Percentiles rank a stretch among this genome's conserved stretches.
Conservation (phyloP, 1,139 yeast species). For the Insectozyma bohioensis region DNA sequence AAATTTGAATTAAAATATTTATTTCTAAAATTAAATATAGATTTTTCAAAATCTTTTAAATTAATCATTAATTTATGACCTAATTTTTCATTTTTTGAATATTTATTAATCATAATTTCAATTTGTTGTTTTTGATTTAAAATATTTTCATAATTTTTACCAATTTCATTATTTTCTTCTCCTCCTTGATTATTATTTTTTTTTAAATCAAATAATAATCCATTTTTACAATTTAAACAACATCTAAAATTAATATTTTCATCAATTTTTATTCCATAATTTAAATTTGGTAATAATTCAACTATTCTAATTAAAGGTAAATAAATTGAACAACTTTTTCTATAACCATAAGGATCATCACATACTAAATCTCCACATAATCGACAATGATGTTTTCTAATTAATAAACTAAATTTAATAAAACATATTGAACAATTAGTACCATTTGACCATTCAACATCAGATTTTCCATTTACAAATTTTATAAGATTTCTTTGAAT, state of each 20-base stretch:
- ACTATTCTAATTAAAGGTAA: constrained; percentile 58
- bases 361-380: constrained; percentile 84
- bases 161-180: constrained; percentile 17
- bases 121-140: constrained; percentile 36
- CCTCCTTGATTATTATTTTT: constrained; percentile 26
- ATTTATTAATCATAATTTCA: constrained; percentile 29
- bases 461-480: constrained; percentile 20
- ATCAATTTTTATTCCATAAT: constrained; percentile 27
- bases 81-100: constrained; percentile 20
- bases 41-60: constrained; percentile 37
- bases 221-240: constrained; percentile 68
- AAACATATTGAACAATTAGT: constrained; percentile 66
- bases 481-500: constrained; percentile 65
- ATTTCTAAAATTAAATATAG: constrained; percentile 25
- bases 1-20: constrained; percentile 22
- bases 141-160: constrained; percentile 33
- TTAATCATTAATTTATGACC: constrained; percentile 28
- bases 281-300: constrained; percentile 37
- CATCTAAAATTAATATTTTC: constrained; percentile 38
- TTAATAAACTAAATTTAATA: constrained; percentile 52
- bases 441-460: constrained; percentile 41
- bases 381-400: constrained; percentile 85
- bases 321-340: constrained; percentile 63
- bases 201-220: constrained; percentile 57
- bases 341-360: constrained; percentile 50